Evolutionary conservation across 805 yeast species (phyloP).

Genomic region (Candida ipomoeae): DNA sequence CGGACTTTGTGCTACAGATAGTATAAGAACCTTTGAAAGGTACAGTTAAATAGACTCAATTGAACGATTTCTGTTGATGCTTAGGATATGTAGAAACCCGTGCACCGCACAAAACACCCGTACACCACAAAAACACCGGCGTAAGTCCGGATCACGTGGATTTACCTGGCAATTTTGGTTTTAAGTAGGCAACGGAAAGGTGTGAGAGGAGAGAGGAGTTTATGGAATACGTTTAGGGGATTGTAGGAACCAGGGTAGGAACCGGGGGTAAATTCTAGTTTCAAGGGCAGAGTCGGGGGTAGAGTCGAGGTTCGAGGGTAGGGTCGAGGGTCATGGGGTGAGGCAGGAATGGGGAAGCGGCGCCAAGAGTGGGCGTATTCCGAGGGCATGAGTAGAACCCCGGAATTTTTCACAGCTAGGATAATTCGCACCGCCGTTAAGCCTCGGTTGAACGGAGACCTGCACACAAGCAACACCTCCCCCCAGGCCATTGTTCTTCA

Average conservation of each 20-base stretch:
- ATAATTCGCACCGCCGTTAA: background rate
- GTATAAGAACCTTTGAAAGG: background rate
- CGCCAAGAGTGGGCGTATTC: background rate
- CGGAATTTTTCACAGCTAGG: background rate
- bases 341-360: background rate
- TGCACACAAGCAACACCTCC: background rate
- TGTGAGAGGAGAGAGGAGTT: too few relatives aligned
- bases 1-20: background rate
- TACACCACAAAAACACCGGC: too few relatives aligned
- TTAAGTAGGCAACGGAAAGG: too few relatives aligned
- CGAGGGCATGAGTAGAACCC: background rate
- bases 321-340: too few relatives aligned
- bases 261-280: too few relatives aligned
- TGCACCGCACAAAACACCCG: background rate
- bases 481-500: background rate
- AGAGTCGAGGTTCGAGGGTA: too few relatives aligned
- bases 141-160: too few relatives aligned
- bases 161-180: too few relatives aligned
- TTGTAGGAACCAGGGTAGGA: too few relatives aligned
- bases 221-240: too few relatives aligned
- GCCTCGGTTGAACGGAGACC: constrained; percentile 2
- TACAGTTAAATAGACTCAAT: background rate
- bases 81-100: background rate
- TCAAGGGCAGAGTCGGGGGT: too few relatives aligned
- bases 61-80: background rate